Conservation (phyloP, 805 yeast genomes). For the Wickerhamiella alocasiicola region DNA sequence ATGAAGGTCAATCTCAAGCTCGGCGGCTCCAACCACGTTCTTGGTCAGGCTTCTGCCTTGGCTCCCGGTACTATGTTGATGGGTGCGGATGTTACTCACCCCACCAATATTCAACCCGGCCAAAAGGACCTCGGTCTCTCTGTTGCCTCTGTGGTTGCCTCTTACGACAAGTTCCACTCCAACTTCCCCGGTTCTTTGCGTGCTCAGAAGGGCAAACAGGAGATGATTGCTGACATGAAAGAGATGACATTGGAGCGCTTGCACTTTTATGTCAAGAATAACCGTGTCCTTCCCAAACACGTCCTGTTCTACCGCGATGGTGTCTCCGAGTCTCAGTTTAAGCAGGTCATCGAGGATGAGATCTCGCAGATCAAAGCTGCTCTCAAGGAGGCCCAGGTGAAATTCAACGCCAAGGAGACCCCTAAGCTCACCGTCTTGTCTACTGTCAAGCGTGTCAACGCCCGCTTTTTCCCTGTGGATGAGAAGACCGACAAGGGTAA, state of each 20-base stretch:
- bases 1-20: constrained; percentile 12
- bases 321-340: constrained; percentile 11
- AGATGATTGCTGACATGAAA: constrained; percentile 8
- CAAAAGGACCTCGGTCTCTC: constrained; percentile 8
- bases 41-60: constrained; percentile 4
- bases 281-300: constrained; percentile 8
- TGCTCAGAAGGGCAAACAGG: constrained; percentile 10
- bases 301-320: constrained; percentile 11
- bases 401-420: constrained; percentile 1
- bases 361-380: constrained; percentile 9
- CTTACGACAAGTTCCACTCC: constrained; percentile 8
- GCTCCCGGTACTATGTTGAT: constrained; percentile 9
- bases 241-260: constrained; percentile 8
- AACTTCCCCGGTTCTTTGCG: constrained; percentile 12
- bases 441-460: constrained; percentile 10
- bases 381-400: not conserved
- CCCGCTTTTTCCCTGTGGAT: constrained; percentile 10
- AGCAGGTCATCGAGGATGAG: constrained; percentile 10
- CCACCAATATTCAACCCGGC: constrained; percentile 8
- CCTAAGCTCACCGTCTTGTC: constrained; percentile 9
- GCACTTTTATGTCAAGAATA: constrained; percentile 2
- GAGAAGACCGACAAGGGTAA: constrained; percentile 10
- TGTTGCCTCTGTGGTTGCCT: constrained; percentile 9
- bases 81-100: constrained; percentile 12
- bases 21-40: constrained; percentile 11